Percentiles rank a stretch among this genome's conserved stretches.
These are phyloP conservation scores for Astragalus membranaceus DNA, from an alignment of 306 rosid species.

Conservation along the genomic window DNA sequence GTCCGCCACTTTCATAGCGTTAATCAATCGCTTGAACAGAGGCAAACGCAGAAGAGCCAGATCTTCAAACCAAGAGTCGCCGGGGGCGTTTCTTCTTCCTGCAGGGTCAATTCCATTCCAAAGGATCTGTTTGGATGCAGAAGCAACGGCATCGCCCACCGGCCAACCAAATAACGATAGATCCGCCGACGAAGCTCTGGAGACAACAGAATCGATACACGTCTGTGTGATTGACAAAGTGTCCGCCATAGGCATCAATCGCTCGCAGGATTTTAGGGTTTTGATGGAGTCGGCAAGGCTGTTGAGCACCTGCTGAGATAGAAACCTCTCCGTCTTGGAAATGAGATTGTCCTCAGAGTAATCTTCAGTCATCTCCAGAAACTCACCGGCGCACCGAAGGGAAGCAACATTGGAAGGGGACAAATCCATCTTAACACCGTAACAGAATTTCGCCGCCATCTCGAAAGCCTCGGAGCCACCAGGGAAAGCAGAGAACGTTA, in stretches of 20 bases:
- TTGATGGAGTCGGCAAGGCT: slow-evolving; percentile 65
- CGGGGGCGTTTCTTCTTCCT: slow-evolving; percentile 41
- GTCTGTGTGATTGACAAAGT: slow-evolving; percentile 53
- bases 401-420: slow-evolving; percentile 69
- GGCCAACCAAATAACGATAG: slow-evolving; percentile 88
- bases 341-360: slow-evolving; percentile 82
- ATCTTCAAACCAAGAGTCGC: slow-evolving; percentile 79
- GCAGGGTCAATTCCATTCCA: slow-evolving; percentile 67
- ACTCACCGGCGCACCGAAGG: slow-evolving; percentile 95
- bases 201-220: slow-evolving; percentile 58
- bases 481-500: slow-evolving; percentile 61
- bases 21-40: slow-evolving; percentile 58
- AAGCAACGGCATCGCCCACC: slow-evolving; percentile 28
- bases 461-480: slow-evolving; percentile 86
- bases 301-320: slow-evolving; percentile 60
- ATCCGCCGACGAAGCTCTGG: slow-evolving; percentile 62
- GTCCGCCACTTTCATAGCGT: slow-evolving; percentile 47
- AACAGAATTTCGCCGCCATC: slow-evolving; percentile 87
- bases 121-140: slow-evolving; percentile 49
- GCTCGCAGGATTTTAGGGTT: slow-evolving; percentile 78
- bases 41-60: slow-evolving; percentile 57
- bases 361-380: slow-evolving; percentile 85
- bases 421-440: slow-evolving; percentile 82
- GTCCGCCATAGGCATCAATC: slow-evolving; percentile 55
- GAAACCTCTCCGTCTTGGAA: slow-evolving; percentile 67